These are phyloP conservation scores for Phanerochaete sordida DNA, from an alignment of 768 basidiomycete species.

Conservation along the genomic window DNA sequence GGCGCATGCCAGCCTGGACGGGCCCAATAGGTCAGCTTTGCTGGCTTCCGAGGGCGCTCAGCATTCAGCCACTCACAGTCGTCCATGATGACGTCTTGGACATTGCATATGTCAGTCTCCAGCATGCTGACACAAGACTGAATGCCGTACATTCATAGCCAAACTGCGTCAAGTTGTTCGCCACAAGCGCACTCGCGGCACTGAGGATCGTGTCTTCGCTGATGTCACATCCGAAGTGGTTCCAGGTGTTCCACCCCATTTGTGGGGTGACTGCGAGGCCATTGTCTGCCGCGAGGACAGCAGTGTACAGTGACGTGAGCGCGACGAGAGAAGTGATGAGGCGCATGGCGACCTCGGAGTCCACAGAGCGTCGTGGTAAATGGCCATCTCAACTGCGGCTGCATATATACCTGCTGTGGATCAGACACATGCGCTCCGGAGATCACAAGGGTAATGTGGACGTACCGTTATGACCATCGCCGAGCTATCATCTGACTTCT, in stretches of 20 bases:
- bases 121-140: not conserved
- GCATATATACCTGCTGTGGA: not conserved
- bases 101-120: not conserved
- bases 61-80: slow-evolving; percentile 34
- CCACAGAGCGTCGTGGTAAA: no score
- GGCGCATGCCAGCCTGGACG: slow-evolving; percentile 30
- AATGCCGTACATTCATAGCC: slow-evolving; percentile 34
- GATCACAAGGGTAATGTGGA: not conserved
- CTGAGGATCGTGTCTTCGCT: slow-evolving; percentile 31
- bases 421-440: not conserved
- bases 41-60: no score
- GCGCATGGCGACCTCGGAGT: not conserved
- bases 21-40: no score
- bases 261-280: slow-evolving; percentile 31
- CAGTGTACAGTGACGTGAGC: slow-evolving; percentile 9
- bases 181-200: slow-evolving; percentile 31
- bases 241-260: slow-evolving; percentile 39
- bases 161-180: slow-evolving; percentile 27
- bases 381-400: not conserved
- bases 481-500: not conserved
- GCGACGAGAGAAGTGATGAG: not conserved
- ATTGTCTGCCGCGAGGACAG: slow-evolving; percentile 21
- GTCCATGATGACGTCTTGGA: slow-evolving; percentile 33
- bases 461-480: not conserved
- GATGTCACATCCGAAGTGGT: slow-evolving; percentile 36